A percentile compares a stretch with the other conserved stretches of the same genome.
These are phyloP conservation scores for Tylopilus subfusipes DNA, from an alignment of 768 basidiomycete species.

Conservation along the genomic window DNA sequence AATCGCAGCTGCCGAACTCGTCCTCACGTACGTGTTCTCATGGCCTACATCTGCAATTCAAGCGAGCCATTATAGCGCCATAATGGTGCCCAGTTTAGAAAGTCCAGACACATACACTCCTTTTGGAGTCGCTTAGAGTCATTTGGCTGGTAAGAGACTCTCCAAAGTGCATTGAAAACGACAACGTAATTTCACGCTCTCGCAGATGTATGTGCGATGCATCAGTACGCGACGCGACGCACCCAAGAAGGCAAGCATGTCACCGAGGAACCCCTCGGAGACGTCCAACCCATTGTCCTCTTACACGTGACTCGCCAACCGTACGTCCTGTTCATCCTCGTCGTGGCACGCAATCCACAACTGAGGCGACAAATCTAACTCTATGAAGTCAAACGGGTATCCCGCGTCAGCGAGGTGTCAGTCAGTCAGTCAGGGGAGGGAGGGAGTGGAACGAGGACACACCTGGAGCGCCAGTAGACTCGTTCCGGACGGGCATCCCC, in stretches of 20 bases:
- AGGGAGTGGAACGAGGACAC: no score
- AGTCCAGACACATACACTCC: no score
- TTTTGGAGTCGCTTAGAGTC: no score
- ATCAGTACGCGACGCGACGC: neutral
- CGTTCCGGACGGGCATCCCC: slow-evolving; percentile 79
- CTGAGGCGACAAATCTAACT: slow-evolving; percentile 88
- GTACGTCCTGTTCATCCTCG: slow-evolving; percentile 81
- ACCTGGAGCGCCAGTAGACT: slow-evolving; percentile 92
- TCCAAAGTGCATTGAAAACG: no score
- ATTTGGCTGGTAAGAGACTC: no score
- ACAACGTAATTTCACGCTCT: no score
- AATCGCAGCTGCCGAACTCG: slow-evolving; percentile 65
- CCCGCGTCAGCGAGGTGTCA: no score
- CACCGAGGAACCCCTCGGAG: slow-evolving; percentile 54
- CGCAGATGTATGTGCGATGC: neutral
- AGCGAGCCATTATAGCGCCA: no score
- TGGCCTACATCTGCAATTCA: no score
- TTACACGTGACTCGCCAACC: slow-evolving; percentile 80
- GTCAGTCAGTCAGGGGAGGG: no score
- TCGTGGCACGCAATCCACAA: slow-evolving; percentile 90
- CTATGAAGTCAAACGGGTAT: slow-evolving; percentile 92
- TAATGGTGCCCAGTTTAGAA: no score
- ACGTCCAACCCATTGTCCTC: slow-evolving; percentile 95
- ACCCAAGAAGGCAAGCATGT: slow-evolving; percentile 71
- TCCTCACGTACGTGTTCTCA: slow-evolving; percentile 75